Evolutionary conservation across 2,329 filamentous ascomycete genomes (phyloP).

Genomic region (Beauveria medogensis): DNA sequence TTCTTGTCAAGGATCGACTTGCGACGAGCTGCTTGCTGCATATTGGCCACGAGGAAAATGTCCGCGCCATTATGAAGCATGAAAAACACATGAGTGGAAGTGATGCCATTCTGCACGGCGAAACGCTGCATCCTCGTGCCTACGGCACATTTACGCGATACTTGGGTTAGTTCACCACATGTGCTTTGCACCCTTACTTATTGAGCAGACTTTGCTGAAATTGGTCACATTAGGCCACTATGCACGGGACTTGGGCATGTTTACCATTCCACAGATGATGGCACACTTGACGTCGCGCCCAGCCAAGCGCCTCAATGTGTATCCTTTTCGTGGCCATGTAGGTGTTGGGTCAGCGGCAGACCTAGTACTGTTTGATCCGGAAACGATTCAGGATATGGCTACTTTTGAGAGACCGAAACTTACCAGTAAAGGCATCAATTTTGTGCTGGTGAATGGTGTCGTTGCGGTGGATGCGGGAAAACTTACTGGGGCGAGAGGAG

Average conservation of each 20-base stretch:
- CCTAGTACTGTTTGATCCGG: slow-evolving; percentile 17
- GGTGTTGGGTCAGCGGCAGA: slow-evolving; percentile 18
- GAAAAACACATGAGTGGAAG: slow-evolving; percentile 19
- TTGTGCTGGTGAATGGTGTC: slow-evolving; percentile 18
- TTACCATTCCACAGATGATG: slow-evolving; percentile 17
- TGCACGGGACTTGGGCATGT: slow-evolving; percentile 16
- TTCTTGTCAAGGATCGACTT: slow-evolving; percentile 16
- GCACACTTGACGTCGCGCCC: slow-evolving; percentile 18
- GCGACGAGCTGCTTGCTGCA: slow-evolving; percentile 19
- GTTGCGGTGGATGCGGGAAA: slow-evolving; percentile 17
- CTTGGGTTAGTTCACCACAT: slow-evolving; percentile 11
- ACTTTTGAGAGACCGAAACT: slow-evolving; percentile 18
- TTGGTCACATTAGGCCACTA: slow-evolving; percentile 14
- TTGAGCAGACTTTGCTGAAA: too few species aligned
- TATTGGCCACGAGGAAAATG: slow-evolving; percentile 19
- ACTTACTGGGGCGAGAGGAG: slow-evolving; percentile 16
- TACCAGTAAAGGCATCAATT: slow-evolving; percentile 16
- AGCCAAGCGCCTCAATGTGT: slow-evolving; percentile 17
- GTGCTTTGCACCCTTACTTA: not conserved
- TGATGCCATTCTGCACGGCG: slow-evolving; percentile 18
- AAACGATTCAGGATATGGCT: slow-evolving; percentile 16
- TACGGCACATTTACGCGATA: slow-evolving; percentile 20
- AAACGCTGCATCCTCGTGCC: slow-evolving; percentile 18
- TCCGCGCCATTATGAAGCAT: slow-evolving; percentile 19
- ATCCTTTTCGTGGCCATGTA: slow-evolving; percentile 17